Base-by-base conservation (phyloP, 257 asterid genomes). In the Solanum ossicruentum region DNA sequence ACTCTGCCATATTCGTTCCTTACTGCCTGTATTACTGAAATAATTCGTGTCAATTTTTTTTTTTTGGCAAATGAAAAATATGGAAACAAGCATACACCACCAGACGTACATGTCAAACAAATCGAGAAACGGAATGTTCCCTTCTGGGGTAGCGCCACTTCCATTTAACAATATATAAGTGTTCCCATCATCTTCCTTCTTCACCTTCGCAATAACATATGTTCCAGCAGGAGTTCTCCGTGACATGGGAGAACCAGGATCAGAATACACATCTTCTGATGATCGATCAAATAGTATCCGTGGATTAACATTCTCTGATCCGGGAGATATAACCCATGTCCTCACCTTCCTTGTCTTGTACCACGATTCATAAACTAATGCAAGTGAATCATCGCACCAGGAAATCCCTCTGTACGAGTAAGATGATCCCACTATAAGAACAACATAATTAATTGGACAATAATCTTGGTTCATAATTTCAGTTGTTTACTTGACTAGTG, bases 1-100 rank as follows among this genome's bases (percentile, higher is more conserved):
- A 70, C 99, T 97, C 92, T 97, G 96, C 98, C 98, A 97, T 90
- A 97, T 92, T 28, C 99, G 94, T 88, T 95, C 98, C 90, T 97
- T 97, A 82, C 88, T 90, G 88, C 98, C 97, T 88, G 99, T 91
- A 84, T 97, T 93, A 86, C 99, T 97, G 98, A 89, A 91, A 88
- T 52, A 81, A 82, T 78, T 81, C 66, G 63, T 85, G 89, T 94
- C 93, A 93, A 87, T 80, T 73, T 84, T 77, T 65, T 85, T 70
- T 85, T 86, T 58, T 71, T 83, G 83, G 61, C 57, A 69, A 56
- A 86, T 73, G 32, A 45, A 79, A 80, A 84, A 78, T 56, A 39
- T 88, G 49, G 70, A 85, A 80, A 89, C 85, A 45, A 83, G 80
- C 81, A 51, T 51, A 82, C 63, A 77, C 86, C 86, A 85, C 86